Evolutionary conservation across 1,284 basidiomycete species (phyloP).

Genomic region (Cutaneotrichosporon cutaneum): DNA sequence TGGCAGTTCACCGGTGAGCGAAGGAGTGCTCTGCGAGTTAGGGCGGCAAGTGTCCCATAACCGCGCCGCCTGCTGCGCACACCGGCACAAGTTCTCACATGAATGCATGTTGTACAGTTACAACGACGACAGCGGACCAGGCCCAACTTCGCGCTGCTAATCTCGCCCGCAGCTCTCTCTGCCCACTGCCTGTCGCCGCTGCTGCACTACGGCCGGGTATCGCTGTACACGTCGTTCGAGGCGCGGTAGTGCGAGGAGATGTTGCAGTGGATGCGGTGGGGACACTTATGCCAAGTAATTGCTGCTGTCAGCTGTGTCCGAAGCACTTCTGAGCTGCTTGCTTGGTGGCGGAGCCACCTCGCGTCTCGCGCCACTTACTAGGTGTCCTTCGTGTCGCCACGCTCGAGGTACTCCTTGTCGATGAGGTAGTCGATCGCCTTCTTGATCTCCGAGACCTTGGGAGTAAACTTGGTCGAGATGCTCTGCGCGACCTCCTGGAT

Average conservation of each 20-base stretch:
- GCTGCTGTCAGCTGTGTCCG: slow-evolving; percentile 19
- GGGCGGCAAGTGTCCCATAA: no score
- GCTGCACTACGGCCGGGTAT: slow-evolving; percentile 2
- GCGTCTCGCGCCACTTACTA: slow-evolving; percentile 10
- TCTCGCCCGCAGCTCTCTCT: not conserved
- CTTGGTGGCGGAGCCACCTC: not conserved
- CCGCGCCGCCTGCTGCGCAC: no score
- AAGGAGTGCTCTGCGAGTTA: no score
- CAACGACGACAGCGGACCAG: not conserved
- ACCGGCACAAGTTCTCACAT: no score
- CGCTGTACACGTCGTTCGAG: not conserved
- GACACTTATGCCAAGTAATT: slow-evolving; percentile 33
- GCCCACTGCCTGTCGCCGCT: not conserved
- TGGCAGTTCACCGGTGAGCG: no score
- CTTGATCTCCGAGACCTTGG: slow-evolving; percentile 50
- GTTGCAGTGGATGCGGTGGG: not conserved
- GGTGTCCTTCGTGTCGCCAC: slow-evolving; percentile 66
- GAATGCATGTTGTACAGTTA: slow-evolving; percentile 16
- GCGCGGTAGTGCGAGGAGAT: not conserved
- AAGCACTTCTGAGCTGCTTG: not conserved
- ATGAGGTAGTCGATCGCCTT: slow-evolving; percentile 95
- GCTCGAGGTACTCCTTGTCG: slow-evolving; percentile 97
- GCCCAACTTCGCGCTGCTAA: not conserved
- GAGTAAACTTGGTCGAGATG: slow-evolving; percentile 61
- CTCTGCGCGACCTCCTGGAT: slow-evolving; percentile 92